phyloP scores from a whole-genome alignment of 1,284 basidiomycete genomes.

The Heterobasidion irregulare region DNA sequence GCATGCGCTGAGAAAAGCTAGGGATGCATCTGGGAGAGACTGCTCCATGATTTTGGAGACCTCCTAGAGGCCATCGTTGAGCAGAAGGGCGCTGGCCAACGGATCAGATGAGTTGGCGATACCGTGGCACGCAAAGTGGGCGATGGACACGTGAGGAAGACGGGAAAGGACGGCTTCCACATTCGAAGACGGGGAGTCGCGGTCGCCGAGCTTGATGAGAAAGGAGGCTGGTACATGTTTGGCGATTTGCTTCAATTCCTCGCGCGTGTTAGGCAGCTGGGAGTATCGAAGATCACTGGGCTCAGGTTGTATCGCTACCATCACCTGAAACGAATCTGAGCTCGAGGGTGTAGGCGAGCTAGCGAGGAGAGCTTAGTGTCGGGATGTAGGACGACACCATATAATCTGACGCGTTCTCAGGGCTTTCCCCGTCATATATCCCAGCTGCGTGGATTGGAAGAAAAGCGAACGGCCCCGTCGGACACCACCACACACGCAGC shows the following conservation, averaged over 20 bases:
- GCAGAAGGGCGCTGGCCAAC: conserved; percentile 1
- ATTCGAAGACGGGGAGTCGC: not conserved
- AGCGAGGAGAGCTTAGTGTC: not conserved
- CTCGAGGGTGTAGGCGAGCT: not conserved
- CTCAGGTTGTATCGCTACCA: not conserved
- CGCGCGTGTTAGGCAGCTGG: not conserved
- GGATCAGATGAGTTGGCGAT: conserved; percentile 1
- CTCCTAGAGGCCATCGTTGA: not conserved
- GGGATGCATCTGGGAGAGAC: not conserved
- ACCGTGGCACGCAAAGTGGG: conserved; percentile 5
- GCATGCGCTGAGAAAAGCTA: not conserved
- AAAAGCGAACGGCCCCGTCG: conserved; percentile 10
- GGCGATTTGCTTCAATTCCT: not conserved
- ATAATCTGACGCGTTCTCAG: conserved; percentile 8
- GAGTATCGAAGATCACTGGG: not conserved
- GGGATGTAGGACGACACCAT: conserved; percentile 19
- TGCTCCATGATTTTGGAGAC: not conserved
- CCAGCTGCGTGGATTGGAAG: conserved; percentile 20
- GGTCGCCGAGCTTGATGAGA: not conserved
- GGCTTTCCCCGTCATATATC: conserved; percentile 1
- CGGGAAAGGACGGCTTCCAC: not conserved
- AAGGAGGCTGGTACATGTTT: not conserved
- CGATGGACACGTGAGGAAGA: conserved; percentile 1
- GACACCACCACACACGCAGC: conserved; percentile 12
- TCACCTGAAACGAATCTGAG: not conserved